These are phyloP conservation scores for Stereum hirsutum DNA, from an alignment of 1,284 basidiomycete genomes.

Conservation along the genomic window DNA sequence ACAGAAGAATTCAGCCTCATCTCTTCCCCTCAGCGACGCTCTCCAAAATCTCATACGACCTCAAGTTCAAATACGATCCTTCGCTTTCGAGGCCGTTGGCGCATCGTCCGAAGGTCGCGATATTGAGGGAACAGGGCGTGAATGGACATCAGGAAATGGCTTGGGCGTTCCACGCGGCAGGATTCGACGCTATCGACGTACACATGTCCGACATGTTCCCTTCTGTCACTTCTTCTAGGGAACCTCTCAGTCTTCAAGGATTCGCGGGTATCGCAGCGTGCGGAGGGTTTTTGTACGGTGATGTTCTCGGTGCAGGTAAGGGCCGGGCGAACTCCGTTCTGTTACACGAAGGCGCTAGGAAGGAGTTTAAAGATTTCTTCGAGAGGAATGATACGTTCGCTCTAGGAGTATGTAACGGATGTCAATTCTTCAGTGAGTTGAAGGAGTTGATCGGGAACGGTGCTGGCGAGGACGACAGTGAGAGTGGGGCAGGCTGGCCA, in stretches of 20 bases:
- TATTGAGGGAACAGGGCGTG: slow-evolving; percentile 96
- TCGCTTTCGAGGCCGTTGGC: slow-evolving; percentile 25
- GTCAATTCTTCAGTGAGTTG: slow-evolving; percentile 91
- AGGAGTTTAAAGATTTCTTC: slow-evolving; percentile 82
- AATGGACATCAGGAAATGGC: slow-evolving; percentile 99
- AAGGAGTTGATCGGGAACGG: slow-evolving; percentile 79
- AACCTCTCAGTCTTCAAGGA: slow-evolving; percentile 45
- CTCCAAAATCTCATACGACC: slow-evolving; percentile 60
- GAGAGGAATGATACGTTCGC: slow-evolving; percentile 75
- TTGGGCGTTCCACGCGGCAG: slow-evolving; percentile 92
- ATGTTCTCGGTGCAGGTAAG: slow-evolving; percentile 94
- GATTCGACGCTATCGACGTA: slow-evolving; percentile 92
- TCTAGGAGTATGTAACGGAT: slow-evolving; percentile 96
- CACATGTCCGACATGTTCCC: slow-evolving; percentile 97
- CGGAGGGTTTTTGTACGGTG: slow-evolving; percentile 98
- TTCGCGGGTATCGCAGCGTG: slow-evolving; percentile 93
- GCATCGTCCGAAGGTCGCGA: slow-evolving; percentile 81
- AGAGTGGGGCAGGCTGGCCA: too few relatives aligned
- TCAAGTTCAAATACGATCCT: slow-evolving; percentile 53
- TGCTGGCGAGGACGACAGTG: slow-evolving; percentile 72
- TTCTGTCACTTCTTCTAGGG: too few relatives aligned
- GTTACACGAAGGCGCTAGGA: slow-evolving; percentile 66
- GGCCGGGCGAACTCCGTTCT: slow-evolving; percentile 96
- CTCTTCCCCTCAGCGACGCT: slow-evolving; percentile 42
- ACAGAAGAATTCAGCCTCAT: slow-evolving; percentile 83